These are phyloP conservation scores for Fraxinus americana DNA, from an alignment of 257 asterid genomes.

Conservation along the genomic window DNA sequence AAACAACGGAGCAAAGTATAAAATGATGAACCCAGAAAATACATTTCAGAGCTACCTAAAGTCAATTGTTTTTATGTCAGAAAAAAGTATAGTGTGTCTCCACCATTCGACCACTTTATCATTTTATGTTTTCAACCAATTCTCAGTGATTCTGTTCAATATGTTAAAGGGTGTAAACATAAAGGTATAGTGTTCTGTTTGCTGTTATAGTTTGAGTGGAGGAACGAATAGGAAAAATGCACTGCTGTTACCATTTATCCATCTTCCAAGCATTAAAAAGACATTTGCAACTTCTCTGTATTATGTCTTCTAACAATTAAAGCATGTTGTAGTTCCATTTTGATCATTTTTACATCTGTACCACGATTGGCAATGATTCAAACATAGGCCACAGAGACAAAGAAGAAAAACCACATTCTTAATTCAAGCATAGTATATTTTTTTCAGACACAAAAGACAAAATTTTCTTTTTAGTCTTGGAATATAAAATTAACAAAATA, in stretches of 20 bases:
- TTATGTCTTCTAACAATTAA: neutral
- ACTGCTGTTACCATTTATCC: constrained; percentile 1
- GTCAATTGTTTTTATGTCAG: neutral
- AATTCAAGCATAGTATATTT: neutral
- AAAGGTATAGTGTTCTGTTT: neutral
- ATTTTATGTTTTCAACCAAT: too few relatives aligned
- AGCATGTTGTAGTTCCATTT: constrained; percentile 17
- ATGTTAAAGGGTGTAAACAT: neutral
- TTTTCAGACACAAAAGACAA: neutral
- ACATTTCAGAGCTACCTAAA: too few relatives aligned
- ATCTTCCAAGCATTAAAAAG: constrained; percentile 10
- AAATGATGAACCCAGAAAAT: neutral
- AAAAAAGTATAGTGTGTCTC: neutral
- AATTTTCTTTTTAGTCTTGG: neutral
- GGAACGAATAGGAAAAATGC: constrained; percentile 5
- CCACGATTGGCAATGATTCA: neutral
- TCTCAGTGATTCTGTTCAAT: neutral
- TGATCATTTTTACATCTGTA: constrained; percentile 12
- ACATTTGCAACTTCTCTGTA: constrained; percentile 5
- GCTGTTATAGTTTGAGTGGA: neutral
- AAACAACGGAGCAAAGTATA: neutral
- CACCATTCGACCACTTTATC: too few relatives aligned
- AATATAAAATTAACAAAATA: neutral
- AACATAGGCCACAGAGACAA: neutral
- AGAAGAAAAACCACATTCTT: neutral